These are phyloP conservation scores for Pseudogymnoascus sp. DNA, from an alignment of 2,329 filamentous ascomycete species.

Conservation along the genomic window DNA sequence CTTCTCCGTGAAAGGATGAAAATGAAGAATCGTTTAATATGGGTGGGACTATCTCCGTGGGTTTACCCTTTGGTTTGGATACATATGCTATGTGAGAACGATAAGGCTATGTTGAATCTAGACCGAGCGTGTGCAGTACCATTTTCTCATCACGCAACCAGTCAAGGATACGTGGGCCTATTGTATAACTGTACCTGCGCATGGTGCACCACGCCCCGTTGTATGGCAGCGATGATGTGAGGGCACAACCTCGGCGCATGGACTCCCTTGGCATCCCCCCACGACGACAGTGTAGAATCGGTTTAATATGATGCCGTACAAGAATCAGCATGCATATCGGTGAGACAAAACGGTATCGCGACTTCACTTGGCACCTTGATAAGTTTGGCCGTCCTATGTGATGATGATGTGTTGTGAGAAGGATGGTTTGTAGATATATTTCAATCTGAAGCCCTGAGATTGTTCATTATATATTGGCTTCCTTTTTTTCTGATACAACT, in stretches of 20 bases:
- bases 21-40: not conserved
- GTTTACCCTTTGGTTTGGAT: not conserved
- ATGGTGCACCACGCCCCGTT: too few relatives aligned
- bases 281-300: not conserved
- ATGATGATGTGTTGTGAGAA: not conserved
- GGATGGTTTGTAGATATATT: not conserved
- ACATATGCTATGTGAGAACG: not conserved
- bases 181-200: not conserved
- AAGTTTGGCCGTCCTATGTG: not conserved
- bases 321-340: not conserved
- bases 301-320: not conserved
- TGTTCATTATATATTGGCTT: not conserved
- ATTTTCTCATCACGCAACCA: not conserved
- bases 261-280: not conserved
- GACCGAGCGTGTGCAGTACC: not conserved
- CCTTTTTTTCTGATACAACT: not conserved
- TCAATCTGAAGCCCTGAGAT: not conserved
- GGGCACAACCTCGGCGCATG: not conserved
- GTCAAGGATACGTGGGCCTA: not conserved
- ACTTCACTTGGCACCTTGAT: not conserved
- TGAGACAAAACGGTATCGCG: not conserved
- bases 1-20: not conserved
- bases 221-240: too few relatives aligned
- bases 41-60: not conserved
- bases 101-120: not conserved